Percentiles rank a stretch among this genome's conserved stretches.
These are phyloP conservation scores for Fomitopsis palustris DNA, from an alignment of 1,284 basidiomycete genomes.

Conservation along the genomic window DNA sequence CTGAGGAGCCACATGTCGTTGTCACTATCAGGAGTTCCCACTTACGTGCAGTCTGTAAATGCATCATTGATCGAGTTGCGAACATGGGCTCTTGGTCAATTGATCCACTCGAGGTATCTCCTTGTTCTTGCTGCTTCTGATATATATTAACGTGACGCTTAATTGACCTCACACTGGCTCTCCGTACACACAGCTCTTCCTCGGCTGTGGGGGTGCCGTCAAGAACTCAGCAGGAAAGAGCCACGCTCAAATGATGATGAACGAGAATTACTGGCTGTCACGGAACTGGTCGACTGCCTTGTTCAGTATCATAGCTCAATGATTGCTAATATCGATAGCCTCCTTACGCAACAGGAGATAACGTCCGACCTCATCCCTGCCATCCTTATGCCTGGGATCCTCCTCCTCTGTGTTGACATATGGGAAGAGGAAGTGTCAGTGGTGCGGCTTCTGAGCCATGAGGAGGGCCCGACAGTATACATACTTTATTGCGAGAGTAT, in stretches of 20 bases:
- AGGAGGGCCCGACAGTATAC: not conserved
- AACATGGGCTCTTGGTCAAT: constrained; percentile 52
- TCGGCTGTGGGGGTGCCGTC: not conserved
- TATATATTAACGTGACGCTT: too few relatives aligned
- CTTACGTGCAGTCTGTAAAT: constrained; percentile 49
- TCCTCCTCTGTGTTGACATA: constrained; percentile 44
- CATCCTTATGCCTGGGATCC: constrained; percentile 46
- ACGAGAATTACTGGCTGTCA: constrained; percentile 38
- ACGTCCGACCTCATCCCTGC: constrained; percentile 51
- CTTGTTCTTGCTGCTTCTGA: too few relatives aligned
- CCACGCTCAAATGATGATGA: constrained; percentile 21
- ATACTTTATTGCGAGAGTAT: not conserved
- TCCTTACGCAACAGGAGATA: constrained; percentile 50
- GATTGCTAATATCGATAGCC: constrained; percentile 39
- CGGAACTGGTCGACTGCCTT: constrained; percentile 44
- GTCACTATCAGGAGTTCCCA: constrained; percentile 55
- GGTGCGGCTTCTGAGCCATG: not conserved
- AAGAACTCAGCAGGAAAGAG: not conserved
- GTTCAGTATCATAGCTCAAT: constrained; percentile 45
- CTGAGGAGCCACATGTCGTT: constrained; percentile 41
- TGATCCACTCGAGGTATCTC: constrained; percentile 45
- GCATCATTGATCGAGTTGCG: constrained; percentile 48
- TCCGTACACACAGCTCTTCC: not conserved
- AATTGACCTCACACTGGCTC: constrained; percentile 9
- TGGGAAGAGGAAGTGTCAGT: constrained; percentile 20